These are phyloP conservation scores for Aspergillus tanneri DNA, from an alignment of 2,329 filamentous ascomycete genomes.

Conservation along the genomic window DNA sequence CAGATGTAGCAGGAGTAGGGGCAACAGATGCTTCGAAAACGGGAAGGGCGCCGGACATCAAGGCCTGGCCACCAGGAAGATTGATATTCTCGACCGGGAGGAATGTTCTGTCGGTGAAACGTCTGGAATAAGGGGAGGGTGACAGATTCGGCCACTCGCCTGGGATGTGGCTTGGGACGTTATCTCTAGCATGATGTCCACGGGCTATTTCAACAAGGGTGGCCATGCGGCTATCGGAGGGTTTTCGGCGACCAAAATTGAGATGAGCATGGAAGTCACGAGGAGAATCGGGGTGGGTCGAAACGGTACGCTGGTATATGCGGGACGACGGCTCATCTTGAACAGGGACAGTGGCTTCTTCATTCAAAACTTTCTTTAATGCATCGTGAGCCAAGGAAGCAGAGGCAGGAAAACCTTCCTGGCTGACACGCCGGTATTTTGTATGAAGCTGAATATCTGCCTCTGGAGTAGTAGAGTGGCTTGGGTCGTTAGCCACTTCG, in stretches of 20 bases:
- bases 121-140: too few relatives aligned
- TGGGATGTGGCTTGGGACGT: too few relatives aligned
- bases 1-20: too few relatives aligned
- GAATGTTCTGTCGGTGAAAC: too few relatives aligned
- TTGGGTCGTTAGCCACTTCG: background rate
- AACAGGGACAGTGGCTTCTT: background rate
- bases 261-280: constrained; percentile 1
- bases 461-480: background rate
- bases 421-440: constrained; percentile 18
- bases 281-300: background rate
- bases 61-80: too few relatives aligned
- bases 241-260: constrained; percentile 3
- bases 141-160: too few relatives aligned
- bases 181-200: too few relatives aligned
- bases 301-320: background rate
- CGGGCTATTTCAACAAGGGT: too few relatives aligned
- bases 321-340: background rate
- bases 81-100: too few relatives aligned
- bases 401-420: constrained; percentile 1
- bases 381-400: background rate
- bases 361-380: background rate
- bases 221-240: background rate
- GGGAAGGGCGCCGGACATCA: too few relatives aligned
- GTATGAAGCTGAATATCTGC: background rate
- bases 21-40: too few relatives aligned